Evolutionary conservation across 805 yeast genomes (phyloP).

Genomic region (Cyberlindnera misumaiensis): DNA sequence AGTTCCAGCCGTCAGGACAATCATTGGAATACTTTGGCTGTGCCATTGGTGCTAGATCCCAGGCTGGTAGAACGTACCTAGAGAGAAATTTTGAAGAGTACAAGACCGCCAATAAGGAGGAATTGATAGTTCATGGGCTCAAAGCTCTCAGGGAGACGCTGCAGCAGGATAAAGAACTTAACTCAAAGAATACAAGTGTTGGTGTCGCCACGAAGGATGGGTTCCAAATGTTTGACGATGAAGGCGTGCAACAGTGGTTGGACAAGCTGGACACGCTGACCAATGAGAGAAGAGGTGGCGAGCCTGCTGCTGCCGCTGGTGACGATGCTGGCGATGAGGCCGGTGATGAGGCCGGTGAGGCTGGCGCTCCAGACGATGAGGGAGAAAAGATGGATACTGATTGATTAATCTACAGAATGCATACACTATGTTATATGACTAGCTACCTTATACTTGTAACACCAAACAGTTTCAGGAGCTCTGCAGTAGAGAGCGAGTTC

Average conservation of each 20-base stretch:
- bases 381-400: constrained; percentile 34
- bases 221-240: constrained; percentile 81
- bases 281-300: constrained; percentile 40
- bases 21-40: constrained; percentile 88
- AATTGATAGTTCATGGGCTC: constrained; percentile 78
- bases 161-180: constrained; percentile 90
- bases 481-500: constrained; percentile 40
- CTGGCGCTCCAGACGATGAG: constrained; percentile 21
- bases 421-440: neutral
- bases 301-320: constrained; percentile 16
- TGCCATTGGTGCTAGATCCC: constrained; percentile 97
- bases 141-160: constrained; percentile 90
- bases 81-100: constrained; percentile 78
- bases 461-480: constrained; percentile 11
- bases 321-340: constrained; percentile 21
- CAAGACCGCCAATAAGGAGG: constrained; percentile 53
- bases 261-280: constrained; percentile 63
- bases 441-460: neutral
- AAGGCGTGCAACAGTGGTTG: constrained; percentile 73
- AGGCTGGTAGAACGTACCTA: constrained; percentile 93
- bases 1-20: constrained; percentile 94
- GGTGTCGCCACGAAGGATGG: constrained; percentile 86
- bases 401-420: constrained; percentile 2
- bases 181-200: constrained; percentile 75
- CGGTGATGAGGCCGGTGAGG: constrained; percentile 10